Base-by-base conservation (phyloP, 768 basidiomycete species). In the Mycena vitilis region DNA sequence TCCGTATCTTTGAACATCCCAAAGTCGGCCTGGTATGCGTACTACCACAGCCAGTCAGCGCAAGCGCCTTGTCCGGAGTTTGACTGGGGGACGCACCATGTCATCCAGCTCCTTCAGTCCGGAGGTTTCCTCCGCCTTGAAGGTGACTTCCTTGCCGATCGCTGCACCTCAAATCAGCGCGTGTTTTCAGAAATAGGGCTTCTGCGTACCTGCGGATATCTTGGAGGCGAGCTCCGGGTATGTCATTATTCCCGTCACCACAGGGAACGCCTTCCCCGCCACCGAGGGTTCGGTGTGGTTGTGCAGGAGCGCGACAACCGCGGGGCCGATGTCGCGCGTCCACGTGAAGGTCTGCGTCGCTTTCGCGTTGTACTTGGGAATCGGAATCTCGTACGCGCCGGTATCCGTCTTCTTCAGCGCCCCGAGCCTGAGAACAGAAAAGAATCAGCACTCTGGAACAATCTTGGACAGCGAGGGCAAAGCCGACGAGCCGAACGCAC, bases 71-170 rank as follows among this genome's bases (percentile, higher is more conserved):
- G 23, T 15, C n/a, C n/a, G n/a, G 4, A 1, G 2, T 7, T 30
- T 25, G n/a, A n/a, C n/a, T n/a, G 4, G 5, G 30, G 1, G 9
- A 7, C 42, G 18, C 25, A 66, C 71, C 71, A 73, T 73, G 37
- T 68, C 65, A 55, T 73, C 71, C n/a, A 71, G 36, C 54, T 67
- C 71, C 13, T 61, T 51, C 1, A 66, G 37, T 4, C 69, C 71
- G 49, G 60, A 7, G n/a, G 69, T 67, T n/a, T 59, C 59, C 0
- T 25, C n/a, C 15, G 55, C 10, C 4, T 30, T 38, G 36, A 63
- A 71, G 2, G 13, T 49, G 42, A 73, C 61, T 30, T 48, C 49
- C 49, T 67, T 67, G 2, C 69, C 69, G 12, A 71, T 37, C 4
- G 59, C 71, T 71, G 51, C 15, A 34, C 18, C 15, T 52, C 25